Evolutionary conservation across 1,139 yeast genomes (phyloP).

Genomic region (Saccharomyces hybrid): DNA sequence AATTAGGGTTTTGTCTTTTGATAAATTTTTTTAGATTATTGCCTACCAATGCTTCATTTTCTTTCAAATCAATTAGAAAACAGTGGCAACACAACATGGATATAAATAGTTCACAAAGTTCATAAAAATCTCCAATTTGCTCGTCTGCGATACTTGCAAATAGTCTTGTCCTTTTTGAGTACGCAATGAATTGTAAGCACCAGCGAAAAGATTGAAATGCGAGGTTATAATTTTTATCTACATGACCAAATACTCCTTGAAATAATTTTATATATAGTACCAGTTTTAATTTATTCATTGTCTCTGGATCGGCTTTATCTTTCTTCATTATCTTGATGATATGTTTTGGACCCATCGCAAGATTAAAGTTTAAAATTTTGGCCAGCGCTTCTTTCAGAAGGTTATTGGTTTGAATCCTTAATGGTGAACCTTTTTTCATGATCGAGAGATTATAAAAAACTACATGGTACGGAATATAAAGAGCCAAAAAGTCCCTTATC

Average conservation of each 20-base stretch:
- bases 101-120: slow-evolving; percentile 2
- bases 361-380: slow-evolving; percentile 13
- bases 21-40: neutral
- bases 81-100: neutral
- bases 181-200: slow-evolving; percentile 18
- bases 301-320: neutral
- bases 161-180: slow-evolving; percentile 7
- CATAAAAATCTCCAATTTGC: slow-evolving; percentile 3
- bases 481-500: neutral
- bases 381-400: slow-evolving; percentile 9
- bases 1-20: neutral
- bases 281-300: neutral
- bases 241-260: neutral
- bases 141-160: neutral
- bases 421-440: neutral
- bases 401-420: slow-evolving; percentile 5
- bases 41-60: neutral
- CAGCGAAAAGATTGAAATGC: slow-evolving; percentile 14
- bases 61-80: neutral
- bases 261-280: neutral
- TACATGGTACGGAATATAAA: neutral
- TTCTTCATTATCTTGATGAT: slow-evolving; percentile 10
- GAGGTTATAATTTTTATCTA: slow-evolving; percentile 4
- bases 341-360: slow-evolving; percentile 16
- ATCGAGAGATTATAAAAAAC: neutral